phyloP scores from a whole-genome alignment of 345 rosid genomes.

The Viola odorata region DNA sequence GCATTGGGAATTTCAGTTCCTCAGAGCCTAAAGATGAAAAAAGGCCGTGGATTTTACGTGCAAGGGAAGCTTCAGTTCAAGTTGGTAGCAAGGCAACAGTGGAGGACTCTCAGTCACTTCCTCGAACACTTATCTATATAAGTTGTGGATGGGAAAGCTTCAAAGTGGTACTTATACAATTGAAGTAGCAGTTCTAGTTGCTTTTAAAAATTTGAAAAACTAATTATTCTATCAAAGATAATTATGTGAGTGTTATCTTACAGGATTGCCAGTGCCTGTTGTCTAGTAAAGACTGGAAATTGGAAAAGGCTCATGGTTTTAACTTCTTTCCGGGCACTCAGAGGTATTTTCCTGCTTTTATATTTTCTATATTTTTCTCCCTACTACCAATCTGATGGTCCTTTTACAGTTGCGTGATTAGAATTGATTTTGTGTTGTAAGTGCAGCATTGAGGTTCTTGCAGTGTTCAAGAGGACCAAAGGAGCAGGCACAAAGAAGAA shows the following conservation, averaged over 20 bases:
- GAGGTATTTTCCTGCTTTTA: neutral
- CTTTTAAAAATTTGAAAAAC: constrained; percentile 7
- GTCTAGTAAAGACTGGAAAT: constrained; percentile 59
- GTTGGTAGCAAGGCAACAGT: constrained; percentile 41
- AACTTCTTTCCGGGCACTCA: constrained; percentile 55
- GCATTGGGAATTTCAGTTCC: constrained; percentile 32
- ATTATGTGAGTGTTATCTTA: constrained; percentile 5
- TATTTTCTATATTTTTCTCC: neutral
- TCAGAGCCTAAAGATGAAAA: constrained; percentile 64
- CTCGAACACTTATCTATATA: constrained; percentile 83
- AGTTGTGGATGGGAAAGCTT: constrained; percentile 99
- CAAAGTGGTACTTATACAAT: constrained; percentile 54
- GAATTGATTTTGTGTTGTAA: constrained; percentile 9
- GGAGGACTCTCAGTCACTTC: constrained; percentile 45
- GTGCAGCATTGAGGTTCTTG: constrained; percentile 78
- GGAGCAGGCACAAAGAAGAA: constrained; percentile 44
- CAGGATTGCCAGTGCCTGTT: constrained; percentile 82
- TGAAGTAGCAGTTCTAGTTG: neutral
- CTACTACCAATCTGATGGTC: neutral
- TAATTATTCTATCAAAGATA: constrained; percentile 8
- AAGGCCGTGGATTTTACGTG: constrained; percentile 94
- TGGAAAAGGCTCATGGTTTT: constrained; percentile 84
- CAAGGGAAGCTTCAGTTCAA: constrained; percentile 67
- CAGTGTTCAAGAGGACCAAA: constrained; percentile 58
- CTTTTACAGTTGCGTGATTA: neutral